These are phyloP conservation scores for Fusarium continuum DNA, from an alignment of 2,329 filamentous ascomycete genomes.

Conservation along the genomic window DNA sequence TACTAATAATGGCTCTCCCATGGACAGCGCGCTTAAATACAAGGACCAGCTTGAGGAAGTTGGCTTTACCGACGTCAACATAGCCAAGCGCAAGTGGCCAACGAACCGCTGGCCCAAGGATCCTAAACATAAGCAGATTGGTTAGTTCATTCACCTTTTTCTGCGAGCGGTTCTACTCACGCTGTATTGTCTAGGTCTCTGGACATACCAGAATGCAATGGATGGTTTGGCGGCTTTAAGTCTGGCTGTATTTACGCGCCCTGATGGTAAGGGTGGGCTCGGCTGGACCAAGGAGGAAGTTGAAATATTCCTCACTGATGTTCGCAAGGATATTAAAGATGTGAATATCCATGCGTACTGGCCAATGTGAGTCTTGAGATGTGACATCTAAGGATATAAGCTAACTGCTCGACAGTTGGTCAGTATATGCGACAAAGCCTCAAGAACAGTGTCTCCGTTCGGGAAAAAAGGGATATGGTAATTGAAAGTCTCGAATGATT, in stretches of 20 bases:
- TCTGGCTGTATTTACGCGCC: neutral
- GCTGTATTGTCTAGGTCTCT: neutral
- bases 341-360: neutral
- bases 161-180: neutral
- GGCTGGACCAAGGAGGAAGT: neutral
- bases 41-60: constrained; percentile 15
- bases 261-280: neutral
- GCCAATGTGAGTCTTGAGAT: neutral
- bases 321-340: neutral
- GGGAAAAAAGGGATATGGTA: no score
- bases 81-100: constrained; percentile 21
- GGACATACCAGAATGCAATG: neutral
- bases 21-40: constrained; percentile 13
- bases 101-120: constrained; percentile 15
- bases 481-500: no score
- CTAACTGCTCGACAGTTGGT: neutral
- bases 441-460: no score
- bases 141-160: neutral
- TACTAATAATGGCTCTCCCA: neutral
- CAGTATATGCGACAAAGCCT: neutral
- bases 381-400: rapidly evolving
- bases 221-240: neutral
- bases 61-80: constrained; percentile 2
- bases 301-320: neutral
- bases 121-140: constrained; percentile 30